Evolutionary conservation across 2,329 filamentous ascomycete genomes (phyloP), one percentile per base, ranked within the genome.

Genomic region (Aspergillus sergii): DNA sequence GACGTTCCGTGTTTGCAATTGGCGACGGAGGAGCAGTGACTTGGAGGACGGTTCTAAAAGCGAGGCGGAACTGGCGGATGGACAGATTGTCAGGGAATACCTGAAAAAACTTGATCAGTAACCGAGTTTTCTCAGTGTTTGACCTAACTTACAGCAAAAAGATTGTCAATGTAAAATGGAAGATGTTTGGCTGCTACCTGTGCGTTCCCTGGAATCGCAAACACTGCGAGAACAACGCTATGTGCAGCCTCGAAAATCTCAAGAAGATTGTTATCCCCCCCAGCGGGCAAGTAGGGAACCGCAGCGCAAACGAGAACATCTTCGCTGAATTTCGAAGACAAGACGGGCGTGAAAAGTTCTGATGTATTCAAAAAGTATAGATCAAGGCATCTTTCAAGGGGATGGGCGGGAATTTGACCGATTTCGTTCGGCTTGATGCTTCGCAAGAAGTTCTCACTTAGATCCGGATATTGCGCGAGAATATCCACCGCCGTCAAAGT

Each of bases 231-330:
- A 68, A 92, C 86, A 48, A 94, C 87, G 67, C 90, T 91, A 78
- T 97, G 94, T 0, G 93, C 92, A 1, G 94, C 88, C 77, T 97
- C 94, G 71, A 96, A 96, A n/a, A 96, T 87, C 46, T 89, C 85
- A 2, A 89, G 78, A 11, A 91, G 81, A 53, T 85, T 79, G 26
- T 81, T 79, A 66, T 87, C 85, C 21, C 83, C 83, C 30, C 84
- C 85, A n/a, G 85, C 80, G 50, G 84, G 82, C 3, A 97, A 86
- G 73, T 96, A 95, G 0, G 90, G 86, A 6, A 88, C 86, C 8
- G 93, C 91, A 1, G 92, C 89, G 39, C 89, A 85, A 58, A 96
- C 82, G 19, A 96, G 85, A 2, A 96, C 82, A 3, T 87, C 82
- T 69, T 96, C 91, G 70, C 89, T 92, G 3, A 86, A 84, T 4